phyloP scores from a whole-genome alignment of 768 basidiomycete genomes.

The Suillus decipiens region DNA sequence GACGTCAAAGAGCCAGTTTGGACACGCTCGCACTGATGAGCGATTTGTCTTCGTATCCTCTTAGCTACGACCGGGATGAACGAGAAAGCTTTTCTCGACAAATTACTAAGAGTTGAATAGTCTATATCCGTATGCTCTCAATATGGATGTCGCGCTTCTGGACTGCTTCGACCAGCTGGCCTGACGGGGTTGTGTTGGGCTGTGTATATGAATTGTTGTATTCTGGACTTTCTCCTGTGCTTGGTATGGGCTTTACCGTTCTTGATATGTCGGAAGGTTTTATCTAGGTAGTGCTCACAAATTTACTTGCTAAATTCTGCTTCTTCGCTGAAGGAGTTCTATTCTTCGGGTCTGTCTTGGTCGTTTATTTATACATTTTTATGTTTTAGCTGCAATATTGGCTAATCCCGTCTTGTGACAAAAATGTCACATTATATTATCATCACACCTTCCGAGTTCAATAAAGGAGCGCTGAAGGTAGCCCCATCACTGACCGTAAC shows the following conservation, averaged over 20 bases:
- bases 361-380: slow-evolving; percentile 22
- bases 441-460: background rate
- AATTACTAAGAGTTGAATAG: slow-evolving; percentile 27
- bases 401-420: slow-evolving; percentile 4
- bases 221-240: slow-evolving; percentile 20
- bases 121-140: background rate
- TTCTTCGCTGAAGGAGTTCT: slow-evolving; percentile 9
- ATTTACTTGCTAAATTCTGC: slow-evolving; percentile 12
- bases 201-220: slow-evolving; percentile 32
- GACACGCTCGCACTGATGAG: slow-evolving; percentile 84
- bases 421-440: slow-evolving; percentile 1
- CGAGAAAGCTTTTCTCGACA: slow-evolving; percentile 25
- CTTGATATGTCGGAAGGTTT: slow-evolving; percentile 5
- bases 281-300: slow-evolving; percentile 5
- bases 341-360: slow-evolving; percentile 17
- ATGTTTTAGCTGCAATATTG: slow-evolving; percentile 4
- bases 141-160: slow-evolving; percentile 11
- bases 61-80: slow-evolving; percentile 61
- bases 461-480: slow-evolving; percentile 15
- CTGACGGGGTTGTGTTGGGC: slow-evolving; percentile 20
- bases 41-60: slow-evolving; percentile 81
- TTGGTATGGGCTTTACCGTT: slow-evolving; percentile 15
- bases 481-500: slow-evolving; percentile 5
- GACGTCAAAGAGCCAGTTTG: slow-evolving; percentile 74
- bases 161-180: slow-evolving; percentile 29